Evolutionary conservation across 1,284 basidiomycete genomes (phyloP), one percentile per base, ranked within the genome.

Genomic region (Rhodotorula sp.): DNA sequence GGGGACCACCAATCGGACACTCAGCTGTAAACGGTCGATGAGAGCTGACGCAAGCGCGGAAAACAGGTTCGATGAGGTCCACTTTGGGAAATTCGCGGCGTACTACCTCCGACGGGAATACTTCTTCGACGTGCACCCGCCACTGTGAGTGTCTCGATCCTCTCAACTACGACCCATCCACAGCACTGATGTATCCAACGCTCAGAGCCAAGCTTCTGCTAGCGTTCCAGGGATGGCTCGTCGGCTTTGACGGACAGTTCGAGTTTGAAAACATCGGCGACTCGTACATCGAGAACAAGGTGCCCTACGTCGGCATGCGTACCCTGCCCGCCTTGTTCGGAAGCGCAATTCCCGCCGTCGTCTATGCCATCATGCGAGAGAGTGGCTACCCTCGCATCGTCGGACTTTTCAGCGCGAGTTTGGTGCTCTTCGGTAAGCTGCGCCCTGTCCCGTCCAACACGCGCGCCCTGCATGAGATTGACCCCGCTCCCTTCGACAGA

Each of bases 341-440:
- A 61, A 90, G 89, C 81, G 82, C 96, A 29, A 96, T 95, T 1
- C 83, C 97, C 17, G 91, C 95, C 0, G 83, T 99, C 73, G 88
- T 99, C 4, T 99, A 95, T 79, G 89, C 87, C 24, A 98, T 95
- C 81, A 98, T 99, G 96, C 90, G 96, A 80, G 93, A 98, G 83
- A 91, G 90, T 70, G 96, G 96, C 12, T 95, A 95, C 80, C 93
- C 94, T 2, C 90, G 92, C 18, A 83, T 91, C 59, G 88, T 97
- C 68, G 88, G 91, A 6, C 87, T 91, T 0, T 93, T 98, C 79
- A 94, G 93, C 58, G 93, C 95, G 2, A 82, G 83, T 62, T 83
- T 99, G 29, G 82, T 99, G 73, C 83, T 95, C 6, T 91, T 98
- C 75, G 94, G 94, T 95, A 76, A 67, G 88, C 29, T 30, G 30